Percentiles rank a stretch among this genome's conserved stretches.
phyloP scores from a whole-genome alignment of 73 alveolate species.

The Stentor roeselii region DNA sequence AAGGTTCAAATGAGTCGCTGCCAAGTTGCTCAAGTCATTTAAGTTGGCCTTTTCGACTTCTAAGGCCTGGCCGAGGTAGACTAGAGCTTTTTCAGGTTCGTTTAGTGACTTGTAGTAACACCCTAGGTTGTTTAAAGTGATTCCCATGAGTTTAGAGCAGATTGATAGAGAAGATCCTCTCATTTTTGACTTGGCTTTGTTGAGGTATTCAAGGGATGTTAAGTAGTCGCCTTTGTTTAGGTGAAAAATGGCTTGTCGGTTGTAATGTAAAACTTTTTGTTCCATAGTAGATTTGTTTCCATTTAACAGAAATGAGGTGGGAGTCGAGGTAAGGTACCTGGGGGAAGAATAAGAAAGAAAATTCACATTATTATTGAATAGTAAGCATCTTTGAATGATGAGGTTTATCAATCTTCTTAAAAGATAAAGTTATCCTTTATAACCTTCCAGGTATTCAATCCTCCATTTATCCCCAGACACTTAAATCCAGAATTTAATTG shows the following conservation, averaged over 20 bases:
- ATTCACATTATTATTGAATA: no score
- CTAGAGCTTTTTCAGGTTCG: conserved; percentile 35
- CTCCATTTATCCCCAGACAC: no score
- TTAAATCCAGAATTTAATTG: no score
- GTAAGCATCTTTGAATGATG: no score
- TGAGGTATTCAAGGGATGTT: neutral
- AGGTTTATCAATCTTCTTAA: no score
- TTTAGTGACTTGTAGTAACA: conserved; percentile 31
- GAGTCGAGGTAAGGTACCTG: no score
- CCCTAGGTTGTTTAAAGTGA: conserved; percentile 35
- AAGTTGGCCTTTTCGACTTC: conserved; percentile 20
- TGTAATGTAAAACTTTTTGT: neutral
- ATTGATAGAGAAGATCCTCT: neutral
- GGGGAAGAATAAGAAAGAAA: no score
- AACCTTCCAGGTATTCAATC: no score
- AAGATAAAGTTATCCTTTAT: no score
- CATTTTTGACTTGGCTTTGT: neutral
- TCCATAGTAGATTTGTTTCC: no score
- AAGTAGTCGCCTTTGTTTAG: neutral
- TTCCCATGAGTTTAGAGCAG: conserved; percentile 14
- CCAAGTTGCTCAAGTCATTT: neutral
- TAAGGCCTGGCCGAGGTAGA: conserved; percentile 27
- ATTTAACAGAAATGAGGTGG: no score
- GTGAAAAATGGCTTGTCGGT: neutral
- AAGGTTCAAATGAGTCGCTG: conserved; percentile 3